These are phyloP conservation scores for Waitea zeae DNA, from an alignment of 1,284 basidiomycete genomes.

Conservation along the genomic window DNA sequence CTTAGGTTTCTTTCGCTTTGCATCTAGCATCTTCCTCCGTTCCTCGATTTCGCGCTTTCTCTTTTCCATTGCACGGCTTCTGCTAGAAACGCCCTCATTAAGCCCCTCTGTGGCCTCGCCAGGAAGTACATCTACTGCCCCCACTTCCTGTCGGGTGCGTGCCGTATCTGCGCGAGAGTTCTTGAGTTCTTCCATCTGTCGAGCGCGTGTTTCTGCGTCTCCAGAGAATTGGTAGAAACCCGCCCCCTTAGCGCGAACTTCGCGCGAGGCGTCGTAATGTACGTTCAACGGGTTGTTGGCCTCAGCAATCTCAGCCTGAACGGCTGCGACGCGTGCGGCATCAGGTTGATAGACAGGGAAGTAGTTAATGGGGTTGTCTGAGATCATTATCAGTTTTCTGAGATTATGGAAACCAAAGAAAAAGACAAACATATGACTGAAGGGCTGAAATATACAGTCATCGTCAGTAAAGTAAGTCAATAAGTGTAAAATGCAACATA, in stretches of 20 bases:
- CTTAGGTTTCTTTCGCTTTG: conserved; percentile 55
- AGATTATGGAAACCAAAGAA: neutral
- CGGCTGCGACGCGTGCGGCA: conserved; percentile 58
- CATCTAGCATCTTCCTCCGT: conserved; percentile 57
- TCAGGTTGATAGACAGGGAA: conserved; percentile 81
- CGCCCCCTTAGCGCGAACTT: conserved; percentile 79
- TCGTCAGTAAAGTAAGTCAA: conserved; percentile 4
- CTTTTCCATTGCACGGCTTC: conserved; percentile 58
- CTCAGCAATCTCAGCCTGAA: conserved; percentile 62
- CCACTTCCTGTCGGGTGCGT: conserved; percentile 35
- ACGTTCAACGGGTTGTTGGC: conserved; percentile 51
- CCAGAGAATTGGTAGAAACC: conserved; percentile 80
- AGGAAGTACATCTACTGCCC: conserved; percentile 36
- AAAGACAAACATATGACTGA: conserved; percentile 25
- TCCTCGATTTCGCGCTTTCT: conserved; percentile 68
- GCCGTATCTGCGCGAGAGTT: conserved; percentile 57
- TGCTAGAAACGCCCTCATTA: conserved; percentile 8
- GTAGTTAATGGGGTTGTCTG: conserved; percentile 61
- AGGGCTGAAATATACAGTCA: conserved; percentile 21
- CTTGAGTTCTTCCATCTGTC: conserved; percentile 69
- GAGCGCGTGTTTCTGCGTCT: conserved; percentile 57
- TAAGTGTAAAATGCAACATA: conserved; percentile 3
- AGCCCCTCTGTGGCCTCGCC: conserved; percentile 32
- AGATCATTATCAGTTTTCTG: conserved; percentile 2
- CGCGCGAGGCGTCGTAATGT: conserved; percentile 72